phyloP scores from a whole-genome alignment of 345 rosid species.

The Fremontodendron californicum region DNA sequence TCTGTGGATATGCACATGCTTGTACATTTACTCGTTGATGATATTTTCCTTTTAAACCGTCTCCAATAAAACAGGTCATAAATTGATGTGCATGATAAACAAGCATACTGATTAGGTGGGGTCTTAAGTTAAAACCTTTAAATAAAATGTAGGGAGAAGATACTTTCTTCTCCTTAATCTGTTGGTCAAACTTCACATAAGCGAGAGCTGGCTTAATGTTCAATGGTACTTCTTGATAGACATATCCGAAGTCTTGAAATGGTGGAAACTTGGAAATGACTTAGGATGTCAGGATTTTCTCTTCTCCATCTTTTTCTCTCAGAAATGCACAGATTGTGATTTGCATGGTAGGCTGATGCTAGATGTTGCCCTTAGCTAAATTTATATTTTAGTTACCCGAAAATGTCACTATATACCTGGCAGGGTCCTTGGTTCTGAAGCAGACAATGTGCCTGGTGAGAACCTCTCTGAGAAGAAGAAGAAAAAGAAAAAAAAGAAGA shows the following conservation, averaged over 20 bases:
- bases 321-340: not conserved
- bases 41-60: not conserved
- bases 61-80: not conserved
- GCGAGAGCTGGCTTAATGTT: not conserved
- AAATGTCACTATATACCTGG: constrained; percentile 9
- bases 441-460: constrained; percentile 28
- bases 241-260: not conserved
- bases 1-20: not conserved
- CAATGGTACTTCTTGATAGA: not conserved
- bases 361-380: not conserved
- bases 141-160: not conserved
- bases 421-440: constrained; percentile 34
- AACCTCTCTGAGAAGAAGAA: constrained; percentile 52
- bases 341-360: not conserved
- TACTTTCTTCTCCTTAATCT: not conserved
- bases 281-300: not conserved
- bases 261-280: not conserved
- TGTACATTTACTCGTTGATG: not conserved
- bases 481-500: constrained; percentile 63
- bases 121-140: not conserved
- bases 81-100: not conserved
- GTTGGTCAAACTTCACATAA: not conserved
- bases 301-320: not conserved
- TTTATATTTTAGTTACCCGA: not conserved
- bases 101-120: too few species aligned